phyloP scores from a whole-genome alignment of 805 yeast genomes.

The Jamesozyma lodderae region DNA sequence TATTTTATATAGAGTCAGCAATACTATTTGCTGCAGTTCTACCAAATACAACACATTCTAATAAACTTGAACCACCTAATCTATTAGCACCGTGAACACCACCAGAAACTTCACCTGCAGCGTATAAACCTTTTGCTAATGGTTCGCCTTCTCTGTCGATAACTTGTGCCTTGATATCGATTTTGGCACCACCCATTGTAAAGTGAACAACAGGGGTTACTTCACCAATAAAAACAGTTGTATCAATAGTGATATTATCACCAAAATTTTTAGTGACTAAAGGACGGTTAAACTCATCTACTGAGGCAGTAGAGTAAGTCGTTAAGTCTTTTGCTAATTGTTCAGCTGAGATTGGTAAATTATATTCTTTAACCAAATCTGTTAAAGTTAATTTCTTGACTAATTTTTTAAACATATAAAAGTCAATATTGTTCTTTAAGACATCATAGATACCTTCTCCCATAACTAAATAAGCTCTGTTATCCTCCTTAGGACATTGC shows the following conservation, averaged over 20 bases:
- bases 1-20: too few relatives aligned
- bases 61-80: conserved; percentile 48
- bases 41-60: conserved; percentile 57
- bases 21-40: conserved; percentile 38
- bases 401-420: conserved; percentile 37
- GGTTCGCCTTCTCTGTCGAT: conserved; percentile 26
- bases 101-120: conserved; percentile 61
- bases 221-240: conserved; percentile 38
- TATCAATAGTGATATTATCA: conserved; percentile 14
- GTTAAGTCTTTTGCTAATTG: conserved; percentile 21
- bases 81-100: conserved; percentile 61
- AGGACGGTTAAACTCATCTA: conserved; percentile 33
- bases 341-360: conserved; percentile 16
- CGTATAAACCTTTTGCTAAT: conserved; percentile 41
- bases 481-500: conserved; percentile 23
- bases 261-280: conserved; percentile 30
- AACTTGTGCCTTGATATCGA: conserved; percentile 40
- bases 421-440: conserved; percentile 42
- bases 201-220: conserved; percentile 58
- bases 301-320: conserved; percentile 14
- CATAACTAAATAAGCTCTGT: conserved; percentile 32
- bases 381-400: conserved; percentile 24
- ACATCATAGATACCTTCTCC: conserved; percentile 38
- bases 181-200: conserved; percentile 60
- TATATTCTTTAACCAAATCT: conserved; percentile 24